Percentiles rank a stretch among this genome's conserved stretches.
phyloP scores from a whole-genome alignment of 192 early-diverging fungal genomes.

The Coemansia sp. region DNA sequence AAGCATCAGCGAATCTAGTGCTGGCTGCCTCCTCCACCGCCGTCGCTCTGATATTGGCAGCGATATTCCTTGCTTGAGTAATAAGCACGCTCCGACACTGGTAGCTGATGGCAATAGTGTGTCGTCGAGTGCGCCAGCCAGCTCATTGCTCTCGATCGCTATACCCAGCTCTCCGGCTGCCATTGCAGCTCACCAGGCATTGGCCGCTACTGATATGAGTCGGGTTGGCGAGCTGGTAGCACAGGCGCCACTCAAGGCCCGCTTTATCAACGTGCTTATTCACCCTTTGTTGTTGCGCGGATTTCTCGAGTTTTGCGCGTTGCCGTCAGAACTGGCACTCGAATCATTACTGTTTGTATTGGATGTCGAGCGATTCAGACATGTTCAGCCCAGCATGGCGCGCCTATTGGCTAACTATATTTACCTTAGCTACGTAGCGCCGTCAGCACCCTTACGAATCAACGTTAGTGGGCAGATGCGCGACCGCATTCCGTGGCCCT shows the following conservation, averaged over 20 bases:
- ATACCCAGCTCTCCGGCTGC: not conserved
- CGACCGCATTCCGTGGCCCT: constrained; percentile 74
- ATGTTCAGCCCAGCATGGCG: constrained; percentile 55
- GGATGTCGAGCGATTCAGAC: constrained; percentile 80
- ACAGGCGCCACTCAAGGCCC: constrained; percentile 49
- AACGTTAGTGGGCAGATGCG: constrained; percentile 74
- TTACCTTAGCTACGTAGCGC: constrained; percentile 75
- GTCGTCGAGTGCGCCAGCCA: not conserved
- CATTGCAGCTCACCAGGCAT: not conserved
- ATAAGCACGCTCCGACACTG: not conserved
- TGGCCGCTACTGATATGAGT: constrained; percentile 16
- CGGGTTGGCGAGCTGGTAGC: constrained; percentile 25
- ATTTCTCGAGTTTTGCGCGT: constrained; percentile 55
- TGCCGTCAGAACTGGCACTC: constrained; percentile 71
- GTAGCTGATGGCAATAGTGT: not conserved
- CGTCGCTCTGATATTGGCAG: constrained; percentile 4
- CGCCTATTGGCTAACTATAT: constrained; percentile 70
- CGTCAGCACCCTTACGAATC: constrained; percentile 68
- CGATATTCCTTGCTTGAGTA: not conserved
- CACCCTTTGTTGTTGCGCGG: constrained; percentile 31
- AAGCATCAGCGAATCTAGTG: constrained; percentile 12
- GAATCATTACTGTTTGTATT: constrained; percentile 85
- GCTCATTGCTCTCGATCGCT: constrained; percentile 3
- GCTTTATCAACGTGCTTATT: constrained; percentile 56
- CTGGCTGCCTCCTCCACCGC: constrained; percentile 18